Percentiles rank a stretch among this genome's conserved stretches.
Conservation (phyloP, 140 eudicot species). For the Ambrosia hybrid region DNA sequence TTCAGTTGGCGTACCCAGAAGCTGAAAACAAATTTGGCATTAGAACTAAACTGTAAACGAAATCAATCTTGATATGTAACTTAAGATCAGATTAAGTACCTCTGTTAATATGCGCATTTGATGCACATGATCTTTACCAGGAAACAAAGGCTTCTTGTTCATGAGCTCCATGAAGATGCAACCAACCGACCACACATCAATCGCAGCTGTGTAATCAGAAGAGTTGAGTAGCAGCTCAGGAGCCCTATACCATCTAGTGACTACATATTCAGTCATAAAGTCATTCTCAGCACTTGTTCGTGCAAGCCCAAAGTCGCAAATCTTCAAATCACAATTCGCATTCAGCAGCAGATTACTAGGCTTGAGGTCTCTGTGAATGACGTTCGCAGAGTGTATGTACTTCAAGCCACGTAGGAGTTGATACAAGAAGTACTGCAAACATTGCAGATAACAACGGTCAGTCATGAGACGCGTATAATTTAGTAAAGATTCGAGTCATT, state of each 20-base stretch:
- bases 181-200: conserved; percentile 79
- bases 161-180: conserved; percentile 74
- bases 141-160: conserved; percentile 68
- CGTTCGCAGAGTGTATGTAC: conserved; percentile 71
- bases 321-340: conserved; percentile 75
- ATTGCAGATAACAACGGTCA: background rate
- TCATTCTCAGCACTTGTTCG: conserved; percentile 67
- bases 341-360: conserved; percentile 70
- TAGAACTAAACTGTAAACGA: background rate
- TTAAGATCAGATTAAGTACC: conserved; percentile 34
- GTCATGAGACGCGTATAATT: background rate
- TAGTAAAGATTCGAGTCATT: background rate
- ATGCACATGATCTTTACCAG: conserved; percentile 75
- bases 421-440: conserved; percentile 70
- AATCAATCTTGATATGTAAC: background rate
- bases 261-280: conserved; percentile 77
- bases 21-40: conserved; percentile 46
- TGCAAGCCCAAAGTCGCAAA: conserved; percentile 73
- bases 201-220: conserved; percentile 68
- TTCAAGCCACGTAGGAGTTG: conserved; percentile 71
- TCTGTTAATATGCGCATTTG: conserved; percentile 67
- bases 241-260: conserved; percentile 76
- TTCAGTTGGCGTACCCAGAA: conserved; percentile 84
- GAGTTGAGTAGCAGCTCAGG: conserved; percentile 71
- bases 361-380: conserved; percentile 67